Evolutionary conservation across 768 basidiomycete species (phyloP).

Genomic region (Coprinopsis sp.): DNA sequence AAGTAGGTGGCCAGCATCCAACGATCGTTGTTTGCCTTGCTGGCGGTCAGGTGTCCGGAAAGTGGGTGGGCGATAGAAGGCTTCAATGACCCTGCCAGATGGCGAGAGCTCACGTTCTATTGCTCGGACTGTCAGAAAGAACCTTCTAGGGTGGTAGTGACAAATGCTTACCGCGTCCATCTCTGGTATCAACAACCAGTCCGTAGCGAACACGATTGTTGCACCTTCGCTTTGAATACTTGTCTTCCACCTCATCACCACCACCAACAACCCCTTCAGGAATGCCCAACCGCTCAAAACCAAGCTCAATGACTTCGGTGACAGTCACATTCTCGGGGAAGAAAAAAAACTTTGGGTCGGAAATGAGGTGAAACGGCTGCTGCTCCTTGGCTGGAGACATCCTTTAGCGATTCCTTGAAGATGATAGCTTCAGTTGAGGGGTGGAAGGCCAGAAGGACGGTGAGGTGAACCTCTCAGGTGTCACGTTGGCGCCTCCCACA

Average conservation of each 20-base stretch:
- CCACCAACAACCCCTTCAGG: constrained; percentile 95
- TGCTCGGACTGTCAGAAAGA: too few species aligned
- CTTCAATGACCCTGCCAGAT: constrained; percentile 81
- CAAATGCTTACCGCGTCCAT: constrained; percentile 59
- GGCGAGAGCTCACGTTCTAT: constrained; percentile 76
- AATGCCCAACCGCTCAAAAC: constrained; percentile 91
- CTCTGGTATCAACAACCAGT: constrained; percentile 53
- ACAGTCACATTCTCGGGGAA: constrained; percentile 95
- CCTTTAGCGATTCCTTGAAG: constrained; percentile 69
- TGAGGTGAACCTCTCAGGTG: constrained; percentile 72
- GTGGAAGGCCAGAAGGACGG: constrained; percentile 89
- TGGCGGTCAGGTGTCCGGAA: constrained; percentile 47
- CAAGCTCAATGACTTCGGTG: constrained; percentile 91
- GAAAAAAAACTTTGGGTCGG: constrained; percentile 79
- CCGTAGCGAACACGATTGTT: constrained; percentile 76
- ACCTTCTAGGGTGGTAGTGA: too few species aligned
- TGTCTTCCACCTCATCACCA: constrained; percentile 96
- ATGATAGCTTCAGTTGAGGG: constrained; percentile 90
- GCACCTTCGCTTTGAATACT: constrained; percentile 76
- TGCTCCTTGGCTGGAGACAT: constrained; percentile 23
- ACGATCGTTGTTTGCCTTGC: constrained; percentile 75
- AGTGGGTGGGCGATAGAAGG: constrained; percentile 66
- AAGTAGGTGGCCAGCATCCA: constrained; percentile 71
- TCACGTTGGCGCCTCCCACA: constrained; percentile 36
- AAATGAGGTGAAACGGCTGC: constrained; percentile 38